Conservation (phyloP, 2,329 filamentous ascomycete genomes). For the Aspergillus spinulosporus region DNA sequence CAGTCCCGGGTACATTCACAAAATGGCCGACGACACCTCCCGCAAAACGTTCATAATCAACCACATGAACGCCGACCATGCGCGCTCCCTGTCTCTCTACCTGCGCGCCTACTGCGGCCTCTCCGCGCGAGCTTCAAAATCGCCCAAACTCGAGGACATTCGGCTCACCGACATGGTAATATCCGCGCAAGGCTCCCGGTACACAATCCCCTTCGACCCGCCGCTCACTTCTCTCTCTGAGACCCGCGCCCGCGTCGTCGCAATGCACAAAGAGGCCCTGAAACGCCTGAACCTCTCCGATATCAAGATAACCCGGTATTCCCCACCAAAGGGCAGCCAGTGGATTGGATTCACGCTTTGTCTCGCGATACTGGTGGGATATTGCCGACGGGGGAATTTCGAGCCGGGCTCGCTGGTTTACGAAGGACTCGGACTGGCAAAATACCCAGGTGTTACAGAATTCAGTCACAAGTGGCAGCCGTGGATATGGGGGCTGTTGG, state of each 20-base stretch:
- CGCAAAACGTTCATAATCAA: conserved; percentile 65
- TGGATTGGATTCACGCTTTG: conserved; percentile 57
- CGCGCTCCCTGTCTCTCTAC: conserved; percentile 71
- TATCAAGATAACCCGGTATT: conserved; percentile 55
- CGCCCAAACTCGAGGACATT: conserved; percentile 66
- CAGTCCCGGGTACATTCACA: background rate
- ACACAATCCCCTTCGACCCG: conserved; percentile 65
- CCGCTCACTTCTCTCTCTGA: conserved; percentile 69
- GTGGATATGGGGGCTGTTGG: conserved; percentile 58
- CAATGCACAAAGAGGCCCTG: conserved; percentile 66
- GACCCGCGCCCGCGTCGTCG: conserved; percentile 67
- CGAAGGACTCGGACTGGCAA: conserved; percentile 48
- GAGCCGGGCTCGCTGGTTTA: conserved; percentile 54
- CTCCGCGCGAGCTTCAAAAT: conserved; percentile 55
- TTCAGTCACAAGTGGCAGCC: conserved; percentile 62
- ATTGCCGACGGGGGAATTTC: conserved; percentile 54
- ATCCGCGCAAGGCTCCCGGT: conserved; percentile 49
- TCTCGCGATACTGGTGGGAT: conserved; percentile 55
- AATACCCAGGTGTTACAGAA: conserved; percentile 59
- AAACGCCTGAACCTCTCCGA: conserved; percentile 61
- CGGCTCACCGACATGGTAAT: conserved; percentile 64
- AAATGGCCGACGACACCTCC: conserved; percentile 22
- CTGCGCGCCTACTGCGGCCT: conserved; percentile 70
- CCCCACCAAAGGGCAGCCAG: conserved; percentile 54
- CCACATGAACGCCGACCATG: conserved; percentile 88